phyloP scores from a whole-genome alignment of 257 asterid genomes.

The Solanum sitiens region DNA sequence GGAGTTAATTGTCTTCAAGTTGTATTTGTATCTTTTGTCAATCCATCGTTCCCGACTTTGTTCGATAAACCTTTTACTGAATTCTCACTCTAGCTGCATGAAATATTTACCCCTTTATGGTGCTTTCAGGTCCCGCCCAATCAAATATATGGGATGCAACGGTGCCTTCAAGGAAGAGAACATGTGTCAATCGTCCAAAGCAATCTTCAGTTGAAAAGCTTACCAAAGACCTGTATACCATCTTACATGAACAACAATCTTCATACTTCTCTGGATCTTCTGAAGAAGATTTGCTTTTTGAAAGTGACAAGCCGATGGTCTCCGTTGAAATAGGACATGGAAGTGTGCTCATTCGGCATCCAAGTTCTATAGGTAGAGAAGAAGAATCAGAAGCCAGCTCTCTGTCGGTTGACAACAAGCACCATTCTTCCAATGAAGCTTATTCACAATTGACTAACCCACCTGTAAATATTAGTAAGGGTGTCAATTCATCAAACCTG shows the following conservation, averaged over 20 bases:
- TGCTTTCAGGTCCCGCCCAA: constrained; percentile 67
- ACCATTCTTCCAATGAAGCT: constrained; percentile 24
- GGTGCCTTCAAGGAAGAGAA: constrained; percentile 91
- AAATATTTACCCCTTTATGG: not conserved
- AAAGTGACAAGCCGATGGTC: constrained; percentile 82
- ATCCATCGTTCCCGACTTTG: not conserved
- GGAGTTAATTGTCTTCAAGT: not conserved
- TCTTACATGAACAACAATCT: constrained; percentile 80
- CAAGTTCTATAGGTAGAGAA: constrained; percentile 62
- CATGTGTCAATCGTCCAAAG: constrained; percentile 72
- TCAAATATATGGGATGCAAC: constrained; percentile 56
- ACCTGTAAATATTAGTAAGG: constrained; percentile 30
- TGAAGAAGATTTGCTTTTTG: constrained; percentile 88
- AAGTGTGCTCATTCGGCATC: constrained; percentile 93
- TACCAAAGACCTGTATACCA: constrained; percentile 75
- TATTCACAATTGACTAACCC: constrained; percentile 34
- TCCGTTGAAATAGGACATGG: constrained; percentile 99
- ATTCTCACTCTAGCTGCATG: not conserved
- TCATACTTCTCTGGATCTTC: constrained; percentile 78
- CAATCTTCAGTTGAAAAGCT: constrained; percentile 86
- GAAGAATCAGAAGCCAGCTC: constrained; percentile 99
- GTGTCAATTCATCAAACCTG: constrained; percentile 9
- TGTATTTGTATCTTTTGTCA: not conserved
- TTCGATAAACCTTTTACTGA: not conserved
- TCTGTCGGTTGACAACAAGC: constrained; percentile 75